These are phyloP conservation scores for Petrea volubilis DNA, from an alignment of 257 asterid genomes.

Conservation along the genomic window DNA sequence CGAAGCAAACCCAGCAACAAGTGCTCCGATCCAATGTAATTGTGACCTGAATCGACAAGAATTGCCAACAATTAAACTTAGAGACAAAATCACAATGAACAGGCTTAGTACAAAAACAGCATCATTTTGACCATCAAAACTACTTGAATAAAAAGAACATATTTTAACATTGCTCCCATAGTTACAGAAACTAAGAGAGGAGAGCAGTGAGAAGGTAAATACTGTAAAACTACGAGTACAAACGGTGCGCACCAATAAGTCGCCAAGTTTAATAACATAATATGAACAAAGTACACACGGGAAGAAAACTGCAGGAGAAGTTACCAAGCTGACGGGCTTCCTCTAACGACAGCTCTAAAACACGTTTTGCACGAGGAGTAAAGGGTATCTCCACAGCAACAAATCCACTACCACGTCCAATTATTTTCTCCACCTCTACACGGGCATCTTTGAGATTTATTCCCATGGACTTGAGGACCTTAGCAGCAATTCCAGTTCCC, in stretches of 20 bases:
- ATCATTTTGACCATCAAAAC: conserved; percentile 2
- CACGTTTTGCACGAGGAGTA: conserved; percentile 99
- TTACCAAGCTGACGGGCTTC: conserved; percentile 99
- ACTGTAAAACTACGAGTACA: not conserved
- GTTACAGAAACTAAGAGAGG: not conserved
- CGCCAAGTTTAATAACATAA: too few species aligned
- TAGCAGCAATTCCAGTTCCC: conserved; percentile 99
- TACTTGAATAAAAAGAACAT: not conserved
- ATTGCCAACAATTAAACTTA: not conserved
- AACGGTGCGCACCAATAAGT: not conserved
- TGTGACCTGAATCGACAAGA: conserved; percentile 67
- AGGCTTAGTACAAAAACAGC: not conserved
- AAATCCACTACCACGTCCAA: conserved; percentile 98
- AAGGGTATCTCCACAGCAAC: conserved; percentile 98
- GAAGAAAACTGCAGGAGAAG: not conserved
- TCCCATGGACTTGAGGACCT: conserved; percentile 97
- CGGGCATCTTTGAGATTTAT: conserved; percentile 97
- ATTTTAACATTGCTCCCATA: not conserved
- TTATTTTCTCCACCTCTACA: conserved; percentile 95
- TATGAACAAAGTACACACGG: not conserved
- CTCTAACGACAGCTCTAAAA: conserved; percentile 90
- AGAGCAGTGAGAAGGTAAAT: not conserved
- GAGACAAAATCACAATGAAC: not conserved
- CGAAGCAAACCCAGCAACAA: conserved; percentile 93
- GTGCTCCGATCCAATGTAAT: conserved; percentile 99